A percentile compares a stretch with the other conserved stretches of the same genome.
phyloP scores from a whole-genome alignment of 768 basidiomycete species.

The Tylopilus sp. region DNA sequence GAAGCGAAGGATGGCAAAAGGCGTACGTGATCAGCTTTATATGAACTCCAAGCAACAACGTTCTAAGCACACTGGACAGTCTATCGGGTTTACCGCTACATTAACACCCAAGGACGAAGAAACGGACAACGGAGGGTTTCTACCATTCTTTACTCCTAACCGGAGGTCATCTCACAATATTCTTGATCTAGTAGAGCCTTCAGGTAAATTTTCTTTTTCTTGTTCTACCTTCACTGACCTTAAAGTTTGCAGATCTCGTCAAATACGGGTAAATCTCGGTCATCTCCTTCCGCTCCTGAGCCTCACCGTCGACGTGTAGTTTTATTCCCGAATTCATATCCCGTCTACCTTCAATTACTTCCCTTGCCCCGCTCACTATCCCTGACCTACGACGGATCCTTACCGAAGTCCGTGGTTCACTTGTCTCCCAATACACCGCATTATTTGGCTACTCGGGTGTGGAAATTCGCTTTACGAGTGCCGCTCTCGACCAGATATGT shows the following conservation, averaged over 20 bases:
- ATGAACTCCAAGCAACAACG: background rate
- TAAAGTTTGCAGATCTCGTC: conserved; percentile 57
- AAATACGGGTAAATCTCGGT: conserved; percentile 63
- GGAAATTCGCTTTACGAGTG: conserved; percentile 82
- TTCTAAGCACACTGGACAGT: conserved; percentile 42
- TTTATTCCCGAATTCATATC: conserved; percentile 96
- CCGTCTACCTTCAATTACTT: conserved; percentile 88
- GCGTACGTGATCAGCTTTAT: conserved; percentile 49
- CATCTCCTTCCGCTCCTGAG: background rate
- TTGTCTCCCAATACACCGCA: conserved; percentile 85
- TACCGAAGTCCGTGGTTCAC: conserved; percentile 87
- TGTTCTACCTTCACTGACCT: background rate
- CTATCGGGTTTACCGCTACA: conserved; percentile 80
- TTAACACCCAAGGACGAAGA: conserved; percentile 41
- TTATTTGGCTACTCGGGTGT: conserved; percentile 82
- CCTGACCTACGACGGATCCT: conserved; percentile 86
- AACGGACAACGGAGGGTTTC: conserved; percentile 30
- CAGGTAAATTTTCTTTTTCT: conserved; percentile 39
- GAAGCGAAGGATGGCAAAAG: conserved; percentile 75
- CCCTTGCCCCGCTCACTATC: conserved; percentile 74
- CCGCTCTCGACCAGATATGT: conserved; percentile 80
- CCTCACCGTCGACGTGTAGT: conserved; percentile 33
- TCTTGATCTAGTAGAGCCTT: conserved; percentile 70
- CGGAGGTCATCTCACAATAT: conserved; percentile 48
- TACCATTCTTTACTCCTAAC: conserved; percentile 81